Evolutionary conservation across 768 basidiomycete genomes (phyloP).

Genomic region (Psilocybe cubensis): DNA sequence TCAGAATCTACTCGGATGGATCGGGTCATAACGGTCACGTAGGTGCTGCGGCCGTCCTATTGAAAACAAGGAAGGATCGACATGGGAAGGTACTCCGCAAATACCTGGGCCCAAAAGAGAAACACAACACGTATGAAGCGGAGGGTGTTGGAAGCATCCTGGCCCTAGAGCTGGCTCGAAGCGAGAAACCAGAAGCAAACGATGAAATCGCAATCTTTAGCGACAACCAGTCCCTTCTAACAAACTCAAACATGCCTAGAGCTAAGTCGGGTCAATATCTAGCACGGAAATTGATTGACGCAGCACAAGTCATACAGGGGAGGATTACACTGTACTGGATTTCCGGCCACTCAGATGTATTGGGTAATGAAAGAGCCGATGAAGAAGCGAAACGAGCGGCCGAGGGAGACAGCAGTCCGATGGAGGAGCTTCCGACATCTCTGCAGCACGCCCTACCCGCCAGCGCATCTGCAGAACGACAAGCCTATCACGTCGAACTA

Average conservation of each 20-base stretch:
- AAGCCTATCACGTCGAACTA: neutral
- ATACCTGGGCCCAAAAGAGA: neutral
- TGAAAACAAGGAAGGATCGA: neutral
- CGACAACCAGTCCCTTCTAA: no score
- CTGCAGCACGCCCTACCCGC: neutral
- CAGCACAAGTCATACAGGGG: no score
- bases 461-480: neutral
- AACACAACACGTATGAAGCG: neutral
- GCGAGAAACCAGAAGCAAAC: neutral
- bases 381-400: neutral
- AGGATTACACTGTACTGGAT: neutral
- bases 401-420: neutral
- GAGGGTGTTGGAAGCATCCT: neutral
- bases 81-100: neutral
- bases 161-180: neutral
- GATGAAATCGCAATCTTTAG: no score
- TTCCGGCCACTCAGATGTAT: neutral
- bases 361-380: neutral
- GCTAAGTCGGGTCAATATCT: no score
- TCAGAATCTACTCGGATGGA: neutral
- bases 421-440: neutral
- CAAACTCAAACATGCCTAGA: no score
- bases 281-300: no score
- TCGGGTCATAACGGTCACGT: neutral
- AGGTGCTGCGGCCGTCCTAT: slow-evolving; percentile 1